Percentiles rank a stretch among this genome's conserved stretches.
Conservation (phyloP, 1,284 basidiomycete genomes). For the Pseudozyma thailandica region DNA sequence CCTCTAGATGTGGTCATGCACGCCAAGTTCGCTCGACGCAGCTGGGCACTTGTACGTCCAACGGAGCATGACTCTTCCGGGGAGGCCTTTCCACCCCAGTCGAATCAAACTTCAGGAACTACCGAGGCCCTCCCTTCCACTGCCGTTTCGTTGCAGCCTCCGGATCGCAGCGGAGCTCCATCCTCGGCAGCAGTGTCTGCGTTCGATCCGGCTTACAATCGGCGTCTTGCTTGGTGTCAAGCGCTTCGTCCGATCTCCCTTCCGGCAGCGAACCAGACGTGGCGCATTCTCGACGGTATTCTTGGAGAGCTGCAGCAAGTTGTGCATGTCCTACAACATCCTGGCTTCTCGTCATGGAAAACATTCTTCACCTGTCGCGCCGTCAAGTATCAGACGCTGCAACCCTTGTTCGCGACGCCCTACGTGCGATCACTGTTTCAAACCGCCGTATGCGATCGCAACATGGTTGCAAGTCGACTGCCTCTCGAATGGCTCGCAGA, state of each 20-base stretch:
- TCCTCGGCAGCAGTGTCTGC: conserved; percentile 73
- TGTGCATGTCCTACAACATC: conserved; percentile 27
- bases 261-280: conserved; percentile 72
- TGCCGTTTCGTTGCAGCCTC: too few species aligned
- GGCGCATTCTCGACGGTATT: conserved; percentile 72
- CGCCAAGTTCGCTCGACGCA: conserved; percentile 35
- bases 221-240: conserved; percentile 78
- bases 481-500: conserved; percentile 44
- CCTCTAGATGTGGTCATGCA: conserved; percentile 47
- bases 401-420: conserved; percentile 23
- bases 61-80: not conserved
- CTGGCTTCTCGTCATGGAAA: conserved; percentile 37
- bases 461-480: conserved; percentile 44
- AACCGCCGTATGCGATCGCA: conserved; percentile 45
- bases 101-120: not conserved
- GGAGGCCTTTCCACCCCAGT: not conserved
- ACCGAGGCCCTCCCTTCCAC: not conserved
- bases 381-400: conserved; percentile 22
- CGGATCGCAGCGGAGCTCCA: conserved; percentile 48
- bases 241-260: conserved; percentile 76
- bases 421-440: conserved; percentile 46
- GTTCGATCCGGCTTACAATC: conserved; percentile 78
- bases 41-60: conserved; percentile 21
- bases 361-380: conserved; percentile 41
- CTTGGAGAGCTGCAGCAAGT: conserved; percentile 74